Conservation (phyloP, 345 rosid genomes). For the Rubroshorea leprosula region DNA sequence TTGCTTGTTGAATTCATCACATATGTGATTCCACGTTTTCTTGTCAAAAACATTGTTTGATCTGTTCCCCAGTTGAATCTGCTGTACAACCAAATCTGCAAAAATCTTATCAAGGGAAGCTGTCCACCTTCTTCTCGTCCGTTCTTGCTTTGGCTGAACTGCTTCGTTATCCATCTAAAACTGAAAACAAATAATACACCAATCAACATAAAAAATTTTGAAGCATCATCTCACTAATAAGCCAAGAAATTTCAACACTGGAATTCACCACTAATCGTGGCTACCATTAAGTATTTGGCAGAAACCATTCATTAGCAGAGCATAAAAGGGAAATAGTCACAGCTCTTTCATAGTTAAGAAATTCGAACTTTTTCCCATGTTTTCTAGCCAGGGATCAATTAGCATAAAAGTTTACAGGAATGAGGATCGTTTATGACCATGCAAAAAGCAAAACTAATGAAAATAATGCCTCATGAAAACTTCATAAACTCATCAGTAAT, state of each 20-base stretch:
- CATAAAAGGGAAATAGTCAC: too few species aligned
- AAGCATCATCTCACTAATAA: background rate
- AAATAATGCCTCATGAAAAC: too few species aligned
- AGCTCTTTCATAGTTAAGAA: too few species aligned
- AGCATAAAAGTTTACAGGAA: too few species aligned
- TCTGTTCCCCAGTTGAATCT: conserved; percentile 63
- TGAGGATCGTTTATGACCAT: background rate
- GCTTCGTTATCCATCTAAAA: conserved; percentile 49
- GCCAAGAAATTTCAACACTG: background rate
- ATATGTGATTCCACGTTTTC: conserved; percentile 64
- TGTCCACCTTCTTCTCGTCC: conserved; percentile 71
- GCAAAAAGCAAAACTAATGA: background rate
- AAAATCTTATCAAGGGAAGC: conserved; percentile 54
- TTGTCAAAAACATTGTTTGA: conserved; percentile 65
- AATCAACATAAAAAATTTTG: background rate
- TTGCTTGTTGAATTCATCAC: conserved; percentile 57
- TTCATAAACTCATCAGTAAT: background rate
- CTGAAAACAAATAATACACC: background rate
- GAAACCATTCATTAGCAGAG: background rate
- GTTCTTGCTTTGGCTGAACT: conserved; percentile 48
- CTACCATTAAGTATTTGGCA: background rate
- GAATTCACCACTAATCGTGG: background rate
- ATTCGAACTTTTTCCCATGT: too few species aligned
- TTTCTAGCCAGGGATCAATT: too few species aligned
- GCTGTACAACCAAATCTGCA: conserved; percentile 70